phyloP scores from a whole-genome alignment of 805 yeast genomes.

The Metschnikowia henanensis region DNA sequence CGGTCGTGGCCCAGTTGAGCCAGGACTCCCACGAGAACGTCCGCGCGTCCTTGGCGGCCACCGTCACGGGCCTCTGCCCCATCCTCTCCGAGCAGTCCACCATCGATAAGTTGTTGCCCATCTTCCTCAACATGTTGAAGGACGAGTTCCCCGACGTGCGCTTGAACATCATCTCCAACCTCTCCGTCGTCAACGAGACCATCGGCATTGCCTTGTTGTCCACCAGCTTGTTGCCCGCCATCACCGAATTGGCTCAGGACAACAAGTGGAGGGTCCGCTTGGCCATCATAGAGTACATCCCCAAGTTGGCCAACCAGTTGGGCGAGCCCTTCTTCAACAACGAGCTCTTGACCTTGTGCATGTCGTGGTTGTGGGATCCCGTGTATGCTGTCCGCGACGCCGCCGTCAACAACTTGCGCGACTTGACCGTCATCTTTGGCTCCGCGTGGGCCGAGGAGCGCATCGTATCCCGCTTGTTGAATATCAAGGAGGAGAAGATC shows the following conservation, averaged over 20 bases:
- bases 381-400: constrained; percentile 97
- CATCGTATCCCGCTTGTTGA: constrained; percentile 73
- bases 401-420: constrained; percentile 80
- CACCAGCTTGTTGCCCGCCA: constrained; percentile 90
- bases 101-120: constrained; percentile 78
- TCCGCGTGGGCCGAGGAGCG: constrained; percentile 90
- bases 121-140: constrained; percentile 88
- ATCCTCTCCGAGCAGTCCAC: constrained; percentile 83
- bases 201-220: constrained; percentile 89
- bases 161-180: constrained; percentile 87
- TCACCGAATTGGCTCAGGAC: constrained; percentile 93
- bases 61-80: constrained; percentile 85
- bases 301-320: constrained; percentile 88
- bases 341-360: constrained; percentile 84
- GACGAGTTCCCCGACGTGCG: constrained; percentile 98
- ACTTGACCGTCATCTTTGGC: constrained; percentile 85
- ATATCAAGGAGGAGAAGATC: constrained; percentile 22
- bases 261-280: constrained; percentile 97
- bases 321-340: constrained; percentile 93
- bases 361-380: constrained; percentile 99
- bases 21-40: constrained; percentile 93
- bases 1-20: constrained; percentile 78
- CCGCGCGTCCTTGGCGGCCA: constrained; percentile 87
- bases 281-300: constrained; percentile 96
- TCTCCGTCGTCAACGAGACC: constrained; percentile 89